These are phyloP conservation scores for Lachnellula cervina DNA, from an alignment of 2,329 filamentous ascomycete genomes.

Conservation along the genomic window DNA sequence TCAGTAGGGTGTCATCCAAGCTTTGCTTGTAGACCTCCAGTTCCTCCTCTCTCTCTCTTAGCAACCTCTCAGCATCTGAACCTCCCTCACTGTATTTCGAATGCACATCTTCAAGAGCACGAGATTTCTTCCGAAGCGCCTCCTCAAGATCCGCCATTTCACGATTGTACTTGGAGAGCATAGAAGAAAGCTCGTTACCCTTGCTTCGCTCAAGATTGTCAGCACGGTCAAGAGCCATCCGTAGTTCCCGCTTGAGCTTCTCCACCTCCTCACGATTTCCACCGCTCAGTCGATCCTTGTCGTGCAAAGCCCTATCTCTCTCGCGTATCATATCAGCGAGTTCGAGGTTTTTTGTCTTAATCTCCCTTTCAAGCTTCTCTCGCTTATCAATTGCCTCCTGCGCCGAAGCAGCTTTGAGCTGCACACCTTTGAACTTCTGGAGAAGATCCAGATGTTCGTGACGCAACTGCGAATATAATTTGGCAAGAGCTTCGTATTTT, in stretches of 20 bases:
- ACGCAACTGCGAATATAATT: constrained; percentile 92
- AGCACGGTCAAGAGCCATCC: constrained; percentile 83
- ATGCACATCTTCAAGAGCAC: constrained; percentile 78
- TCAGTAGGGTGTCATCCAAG: constrained; percentile 92
- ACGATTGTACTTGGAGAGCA: constrained; percentile 93
- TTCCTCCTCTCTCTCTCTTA: constrained; percentile 95
- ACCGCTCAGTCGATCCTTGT: constrained; percentile 82
- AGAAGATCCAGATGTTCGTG: constrained; percentile 92
- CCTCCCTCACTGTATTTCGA: constrained; percentile 73
- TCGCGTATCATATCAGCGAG: constrained; percentile 98
- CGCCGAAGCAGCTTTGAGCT: constrained; percentile 92
- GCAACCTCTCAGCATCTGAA: constrained; percentile 76
- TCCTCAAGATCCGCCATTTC: constrained; percentile 97
- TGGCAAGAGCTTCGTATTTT: constrained; percentile 94
- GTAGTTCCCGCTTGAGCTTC: constrained; percentile 88
- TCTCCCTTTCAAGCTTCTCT: constrained; percentile 92
- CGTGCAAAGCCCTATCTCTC: constrained; percentile 86
- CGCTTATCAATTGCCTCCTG: constrained; percentile 93
- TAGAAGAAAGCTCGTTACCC: constrained; percentile 87
- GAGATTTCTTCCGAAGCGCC: constrained; percentile 80
- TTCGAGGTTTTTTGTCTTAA: constrained; percentile 99
- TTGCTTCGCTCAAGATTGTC: constrained; percentile 92
- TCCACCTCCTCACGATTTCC: constrained; percentile 90
- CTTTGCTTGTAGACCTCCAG: constrained; percentile 96
- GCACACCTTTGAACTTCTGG: constrained; percentile 93